Evolutionary conservation across 345 rosid species (phyloP).

Genomic region (Fremontodendron californicum): DNA sequence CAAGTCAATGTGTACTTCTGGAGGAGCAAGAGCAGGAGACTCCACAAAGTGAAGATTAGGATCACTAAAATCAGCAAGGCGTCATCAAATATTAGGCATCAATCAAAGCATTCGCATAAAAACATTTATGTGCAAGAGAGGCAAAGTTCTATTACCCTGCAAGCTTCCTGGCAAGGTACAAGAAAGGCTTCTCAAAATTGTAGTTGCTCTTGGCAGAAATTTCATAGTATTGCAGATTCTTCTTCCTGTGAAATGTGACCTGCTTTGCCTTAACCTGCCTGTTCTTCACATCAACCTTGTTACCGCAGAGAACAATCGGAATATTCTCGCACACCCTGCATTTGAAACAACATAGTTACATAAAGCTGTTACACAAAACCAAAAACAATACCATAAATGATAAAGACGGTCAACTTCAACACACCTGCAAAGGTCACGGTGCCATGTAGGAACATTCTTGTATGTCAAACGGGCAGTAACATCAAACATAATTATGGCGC

Average conservation of each 20-base stretch:
- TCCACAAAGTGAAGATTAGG: conserved; percentile 93
- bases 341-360: background rate
- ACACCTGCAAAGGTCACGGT: conserved; percentile 89
- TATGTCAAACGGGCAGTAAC: conserved; percentile 78
- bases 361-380: background rate
- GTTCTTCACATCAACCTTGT: conserved; percentile 92
- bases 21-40: conserved; percentile 88
- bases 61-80: conserved; percentile 37
- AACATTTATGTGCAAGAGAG: background rate
- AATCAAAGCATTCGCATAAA: background rate
- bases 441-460: conserved; percentile 99
- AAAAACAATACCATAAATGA: background rate
- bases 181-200: conserved; percentile 88
- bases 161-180: conserved; percentile 83
- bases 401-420: background rate
- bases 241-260: conserved; percentile 92
- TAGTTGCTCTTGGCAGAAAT: conserved; percentile 94
- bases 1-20: conserved; percentile 78
- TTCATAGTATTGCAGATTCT: conserved; percentile 85
- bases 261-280: conserved; percentile 95
- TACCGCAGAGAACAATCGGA: conserved; percentile 88
- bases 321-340: conserved; percentile 84
- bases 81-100: background rate
- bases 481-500: conserved; percentile 25
- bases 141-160: conserved; percentile 51